Evolutionary conservation across 805 yeast species (phyloP).

Genomic region (Ogataea naganishii): DNA sequence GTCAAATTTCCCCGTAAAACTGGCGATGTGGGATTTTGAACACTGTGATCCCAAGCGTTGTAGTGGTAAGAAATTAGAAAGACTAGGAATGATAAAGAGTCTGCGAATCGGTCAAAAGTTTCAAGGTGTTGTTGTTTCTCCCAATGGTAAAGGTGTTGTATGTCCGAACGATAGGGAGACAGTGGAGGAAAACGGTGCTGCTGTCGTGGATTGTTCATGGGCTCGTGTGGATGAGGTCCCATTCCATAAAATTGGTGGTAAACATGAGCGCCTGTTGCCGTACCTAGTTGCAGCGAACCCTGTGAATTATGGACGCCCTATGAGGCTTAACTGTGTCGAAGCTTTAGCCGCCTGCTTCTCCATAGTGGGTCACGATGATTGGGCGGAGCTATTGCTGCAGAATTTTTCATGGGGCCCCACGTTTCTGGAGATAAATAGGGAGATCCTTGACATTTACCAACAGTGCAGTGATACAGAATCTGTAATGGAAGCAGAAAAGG

Average conservation of each 20-base stretch:
- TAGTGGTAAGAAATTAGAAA: conserved; percentile 87
- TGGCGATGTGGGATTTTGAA: conserved; percentile 99
- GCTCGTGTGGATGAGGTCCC: conserved; percentile 97
- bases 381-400: conserved; percentile 71
- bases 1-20: conserved; percentile 61
- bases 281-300: conserved; percentile 94
- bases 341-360: conserved; percentile 97
- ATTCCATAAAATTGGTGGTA: conserved; percentile 85
- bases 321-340: conserved; percentile 94
- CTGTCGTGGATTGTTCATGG: conserved; percentile 99
- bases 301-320: conserved; percentile 93
- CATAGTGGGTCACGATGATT: conserved; percentile 81
- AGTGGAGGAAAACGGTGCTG: conserved; percentile 80
- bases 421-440: conserved; percentile 75
- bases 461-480: conserved; percentile 76
- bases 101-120: conserved; percentile 90
- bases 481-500: conserved; percentile 61
- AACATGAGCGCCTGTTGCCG: conserved; percentile 78
- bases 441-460: conserved; percentile 65
- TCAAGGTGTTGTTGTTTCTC: conserved; percentile 84
- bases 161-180: conserved; percentile 78
- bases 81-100: conserved; percentile 74
- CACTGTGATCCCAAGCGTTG: conserved; percentile 98
- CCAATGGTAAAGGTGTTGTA: conserved; percentile 84
- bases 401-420: conserved; percentile 94